Evolutionary conservation across 129 eudicot genomes (phyloP), one percentile per base, ranked within the genome.

Genomic region (Rutidosis leptorrhynchoides): DNA sequence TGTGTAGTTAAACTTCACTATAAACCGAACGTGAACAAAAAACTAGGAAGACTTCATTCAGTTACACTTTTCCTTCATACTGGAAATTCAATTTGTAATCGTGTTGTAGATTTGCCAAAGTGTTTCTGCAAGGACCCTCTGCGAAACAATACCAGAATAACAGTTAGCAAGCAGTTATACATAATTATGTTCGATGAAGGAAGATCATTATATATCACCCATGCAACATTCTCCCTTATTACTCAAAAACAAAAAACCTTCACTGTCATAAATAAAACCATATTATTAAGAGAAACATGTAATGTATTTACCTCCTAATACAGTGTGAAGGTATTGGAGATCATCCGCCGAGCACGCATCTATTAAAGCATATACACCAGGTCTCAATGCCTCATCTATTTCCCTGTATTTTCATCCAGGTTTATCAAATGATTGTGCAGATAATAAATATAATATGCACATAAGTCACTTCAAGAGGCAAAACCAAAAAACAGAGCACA

Each of bases 71-170:
- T 67, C 98, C 98, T 83, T 77, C 85, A 22, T 83, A 92, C 69
- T 92, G 88, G 75, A 87, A 91, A 76, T 88, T 71, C 32, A 75
- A 74, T 30, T 85, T 82, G 83, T 92, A 88, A 76, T 92, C 96
- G 55, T 81, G 85, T 73, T 83, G 90, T 68, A 92, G 76, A 62
- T 77, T 74, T 29, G 95, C 91, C 75, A 92, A 74, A 9, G 88
- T 82, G 72, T 78, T 92, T 76, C 98, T 85, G 83, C 96, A 88
- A n/a, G 98, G 91, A 22, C 98, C 98, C 88, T 92, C 98, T 92
- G n/a, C n/a, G 74, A 65, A 78, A 58, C 46, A 64, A 22, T 32
- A 7, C 58, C 23, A 69, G 46, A 63, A 57, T 14, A 23, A 3
- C 22, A 22, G 64, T 23, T 23, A 37, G 32, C 10, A 21, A 37